A percentile compares a stretch with the other conserved stretches of the same genome.
Conservation (phyloP, 2,329 filamentous ascomycete genomes). For the Chalaropsis thielavioides region DNA sequence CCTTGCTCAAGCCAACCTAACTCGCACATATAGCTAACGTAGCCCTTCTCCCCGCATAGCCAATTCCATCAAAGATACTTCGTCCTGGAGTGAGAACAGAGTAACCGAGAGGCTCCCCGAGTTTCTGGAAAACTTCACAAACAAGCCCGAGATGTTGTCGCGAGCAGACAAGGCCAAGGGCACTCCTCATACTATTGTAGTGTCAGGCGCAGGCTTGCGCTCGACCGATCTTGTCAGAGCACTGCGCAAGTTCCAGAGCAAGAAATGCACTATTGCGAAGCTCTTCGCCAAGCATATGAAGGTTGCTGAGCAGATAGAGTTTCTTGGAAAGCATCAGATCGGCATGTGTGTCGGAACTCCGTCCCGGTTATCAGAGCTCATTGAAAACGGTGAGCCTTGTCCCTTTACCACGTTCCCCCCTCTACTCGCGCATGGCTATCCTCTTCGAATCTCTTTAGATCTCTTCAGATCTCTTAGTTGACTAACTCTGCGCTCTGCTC, state of each 20-base stretch:
- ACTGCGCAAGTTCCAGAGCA: constrained; percentile 63
- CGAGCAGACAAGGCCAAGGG: constrained; percentile 54
- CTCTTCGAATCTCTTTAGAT: no score
- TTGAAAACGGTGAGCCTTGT: constrained; percentile 53
- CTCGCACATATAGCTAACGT: background rate
- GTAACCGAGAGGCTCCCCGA: constrained; percentile 36
- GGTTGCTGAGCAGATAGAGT: constrained; percentile 67
- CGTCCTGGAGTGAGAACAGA: constrained; percentile 52
- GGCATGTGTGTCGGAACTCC: constrained; percentile 88
- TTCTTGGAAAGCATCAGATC: constrained; percentile 54
- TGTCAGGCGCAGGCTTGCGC: constrained; percentile 71
- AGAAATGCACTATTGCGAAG: constrained; percentile 68
- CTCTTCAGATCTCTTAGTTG: background rate
- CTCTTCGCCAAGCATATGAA: constrained; percentile 99
- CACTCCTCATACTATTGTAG: constrained; percentile 70
- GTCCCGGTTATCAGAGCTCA: constrained; percentile 62
- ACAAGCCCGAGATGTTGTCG: constrained; percentile 43
- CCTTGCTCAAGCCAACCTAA: background rate
- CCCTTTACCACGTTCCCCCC: background rate
- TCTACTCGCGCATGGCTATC: background rate
- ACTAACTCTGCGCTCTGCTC: constrained; percentile 3
- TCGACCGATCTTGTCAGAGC: constrained; percentile 72
- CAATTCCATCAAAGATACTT: constrained; percentile 64
- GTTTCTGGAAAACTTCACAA: constrained; percentile 54
- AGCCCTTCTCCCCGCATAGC: constrained; percentile 33